Percentiles rank a stretch among this genome's conserved stretches.
Evolutionary conservation across 495 filamentous ascomycete species (phyloP).

Genomic region (Tuber microsphaerosporum): DNA sequence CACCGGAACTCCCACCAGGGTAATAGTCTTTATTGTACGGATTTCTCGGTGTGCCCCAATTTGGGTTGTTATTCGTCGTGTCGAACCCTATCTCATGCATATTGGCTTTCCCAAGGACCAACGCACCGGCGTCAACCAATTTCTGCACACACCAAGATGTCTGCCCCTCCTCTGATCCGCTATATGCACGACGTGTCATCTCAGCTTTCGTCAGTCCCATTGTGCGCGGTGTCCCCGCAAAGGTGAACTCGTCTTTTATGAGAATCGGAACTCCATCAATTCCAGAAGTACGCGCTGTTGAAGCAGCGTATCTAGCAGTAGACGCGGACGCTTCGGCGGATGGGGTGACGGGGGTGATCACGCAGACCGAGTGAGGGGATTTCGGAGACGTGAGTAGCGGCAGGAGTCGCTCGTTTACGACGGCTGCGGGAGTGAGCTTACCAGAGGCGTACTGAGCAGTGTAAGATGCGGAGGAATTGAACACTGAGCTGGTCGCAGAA

Average conservation of each 20-base stretch:
- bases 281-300: constrained; percentile 52
- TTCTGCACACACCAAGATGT: constrained; percentile 70
- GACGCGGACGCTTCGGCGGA: constrained; percentile 33
- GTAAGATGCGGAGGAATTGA: constrained; percentile 70
- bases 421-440: constrained; percentile 60
- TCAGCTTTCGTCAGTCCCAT: constrained; percentile 51
- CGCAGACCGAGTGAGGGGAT: constrained; percentile 20
- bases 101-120: constrained; percentile 75
- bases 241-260: constrained; percentile 76
- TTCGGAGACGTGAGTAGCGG: constrained; percentile 16
- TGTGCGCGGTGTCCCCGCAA: constrained; percentile 65
- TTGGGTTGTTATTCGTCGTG: constrained; percentile 76
- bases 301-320: constrained; percentile 60
- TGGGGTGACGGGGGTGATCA: constrained; percentile 22
- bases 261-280: constrained; percentile 82
- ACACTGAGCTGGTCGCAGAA: constrained; percentile 45
- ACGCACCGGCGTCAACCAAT: constrained; percentile 68
- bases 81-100: constrained; percentile 91
- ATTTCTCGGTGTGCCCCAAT: constrained; percentile 72
- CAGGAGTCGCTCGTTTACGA: constrained; percentile 48
- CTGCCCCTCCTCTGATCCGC: constrained; percentile 45
- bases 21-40: constrained; percentile 76
- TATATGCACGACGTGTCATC: constrained; percentile 49
- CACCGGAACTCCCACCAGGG: constrained; percentile 81
- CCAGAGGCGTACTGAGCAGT: constrained; percentile 63